These are phyloP conservation scores for Boletus tomentosulus DNA, from an alignment of 768 basidiomycete genomes.

Conservation along the genomic window DNA sequence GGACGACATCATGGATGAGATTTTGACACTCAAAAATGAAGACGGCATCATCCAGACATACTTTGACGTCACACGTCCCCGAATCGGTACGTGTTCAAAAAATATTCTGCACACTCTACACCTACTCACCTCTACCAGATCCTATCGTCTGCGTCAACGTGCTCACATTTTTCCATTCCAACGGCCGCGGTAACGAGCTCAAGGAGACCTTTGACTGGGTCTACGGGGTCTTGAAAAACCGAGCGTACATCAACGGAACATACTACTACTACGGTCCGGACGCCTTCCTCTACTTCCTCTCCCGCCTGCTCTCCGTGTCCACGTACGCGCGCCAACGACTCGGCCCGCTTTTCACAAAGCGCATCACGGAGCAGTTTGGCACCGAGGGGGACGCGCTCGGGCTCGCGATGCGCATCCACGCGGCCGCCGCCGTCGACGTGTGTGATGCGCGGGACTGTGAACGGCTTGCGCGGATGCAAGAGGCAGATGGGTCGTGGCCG, in stretches of 20 bases:
- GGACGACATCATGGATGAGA: conserved; percentile 22
- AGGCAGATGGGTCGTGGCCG: conserved; percentile 20
- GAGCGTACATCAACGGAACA: conserved; percentile 19
- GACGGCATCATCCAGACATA: conserved; percentile 22
- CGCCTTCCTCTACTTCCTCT: conserved; percentile 21
- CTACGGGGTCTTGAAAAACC: conserved; percentile 18
- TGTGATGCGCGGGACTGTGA: conserved; percentile 16
- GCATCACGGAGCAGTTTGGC: conserved; percentile 16
- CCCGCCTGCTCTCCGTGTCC: conserved; percentile 17
- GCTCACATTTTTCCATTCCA: conserved; percentile 19
- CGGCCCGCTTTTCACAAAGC: conserved; percentile 13
- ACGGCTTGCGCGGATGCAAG: conserved; percentile 14
- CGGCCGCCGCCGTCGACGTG: conserved; percentile 9
- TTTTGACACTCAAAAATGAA: conserved; percentile 12
- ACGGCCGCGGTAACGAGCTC: conserved; percentile 17
- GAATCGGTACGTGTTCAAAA: conserved; percentile 13
- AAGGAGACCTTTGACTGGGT: conserved; percentile 21
- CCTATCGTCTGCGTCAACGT: conserved; percentile 18
- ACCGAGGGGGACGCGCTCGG: conserved; percentile 19
- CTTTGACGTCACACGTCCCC: conserved; percentile 18
- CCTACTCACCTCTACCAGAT: conserved; percentile 1
- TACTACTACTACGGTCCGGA: conserved; percentile 18
- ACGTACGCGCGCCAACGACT: conserved; percentile 14
- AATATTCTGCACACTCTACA: neutral
- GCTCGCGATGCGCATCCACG: conserved; percentile 17